Base-by-base conservation (phyloP, 768 basidiomycete genomes). In the Suillus bovinus region DNA sequence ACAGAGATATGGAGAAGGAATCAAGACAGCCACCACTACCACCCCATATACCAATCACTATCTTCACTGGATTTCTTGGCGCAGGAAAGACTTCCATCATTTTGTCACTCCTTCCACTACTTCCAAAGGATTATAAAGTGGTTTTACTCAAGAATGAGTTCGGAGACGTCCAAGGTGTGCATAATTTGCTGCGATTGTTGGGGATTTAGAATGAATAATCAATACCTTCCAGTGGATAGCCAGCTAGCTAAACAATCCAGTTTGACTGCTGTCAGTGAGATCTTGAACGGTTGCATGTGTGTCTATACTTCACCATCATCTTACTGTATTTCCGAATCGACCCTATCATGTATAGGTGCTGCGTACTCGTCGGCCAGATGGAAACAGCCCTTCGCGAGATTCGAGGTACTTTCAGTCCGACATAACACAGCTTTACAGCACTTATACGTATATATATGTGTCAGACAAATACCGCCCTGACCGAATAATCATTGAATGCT, bases 81-180 rank as follows among this genome's bases (percentile, higher is more conserved):
- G 89, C 89, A 20, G 91, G 90, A 47, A 91, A 91, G 74, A 91
- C 89, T 0, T 86, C 86, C 3, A 80, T 91, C 31, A 96, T 97
- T 65, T 84, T 96, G 20, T 89, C 91, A 2, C 80, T 96, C 1
- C 82, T 97, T 3, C 88, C 90, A 3, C 86, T 87, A 67, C 80
- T 98, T 8, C 92, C 94, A 3, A 84, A 86, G 59, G 89, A 91
- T 69, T 96, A 96, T 81, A 92, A 86, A 69, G 90, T 91, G 36
- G 94, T 95, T 7, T 77, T 98, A 42, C 82, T 98, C 65, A 98
- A 98, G 80, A 98, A 98, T 77, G 96, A 98, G 74, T 97, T 94
- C 69, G 96, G 96, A 20, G 94, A 98, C 78, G 83, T 96, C 14
- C 86, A 96, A 84, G 93, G 93, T 90, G 39, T 33, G 74, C 58